Conservation (phyloP, 148 eudicot species). For the Chenopodium suecicum region DNA sequence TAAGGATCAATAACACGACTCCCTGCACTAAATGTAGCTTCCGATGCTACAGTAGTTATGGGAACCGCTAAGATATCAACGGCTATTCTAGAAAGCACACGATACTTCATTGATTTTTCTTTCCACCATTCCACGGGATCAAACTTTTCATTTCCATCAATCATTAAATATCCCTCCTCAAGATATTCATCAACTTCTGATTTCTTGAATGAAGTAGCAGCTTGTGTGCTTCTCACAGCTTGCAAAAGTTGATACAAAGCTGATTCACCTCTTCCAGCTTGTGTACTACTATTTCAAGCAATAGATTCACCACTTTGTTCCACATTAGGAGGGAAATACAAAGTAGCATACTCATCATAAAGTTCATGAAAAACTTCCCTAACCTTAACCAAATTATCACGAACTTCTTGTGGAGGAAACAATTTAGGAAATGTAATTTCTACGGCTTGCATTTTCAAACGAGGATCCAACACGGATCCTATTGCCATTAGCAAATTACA, state of each 20-base stretch:
- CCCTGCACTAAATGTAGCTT: constrained; percentile 14
- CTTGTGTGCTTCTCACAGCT: no score
- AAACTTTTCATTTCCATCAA: background rate
- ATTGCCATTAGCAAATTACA: no score
- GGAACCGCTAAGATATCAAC: constrained; percentile 8
- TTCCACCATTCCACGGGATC: background rate
- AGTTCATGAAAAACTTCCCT: no score
- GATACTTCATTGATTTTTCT: background rate
- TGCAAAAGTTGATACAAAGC: background rate
- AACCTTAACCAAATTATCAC: no score
- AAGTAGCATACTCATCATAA: background rate
- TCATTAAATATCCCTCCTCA: background rate
- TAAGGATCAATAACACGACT: constrained; percentile 11
- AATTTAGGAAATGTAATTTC: no score
- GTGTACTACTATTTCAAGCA: no score
- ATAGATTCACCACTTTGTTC: background rate
- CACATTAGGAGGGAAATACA: constrained; percentile 2
- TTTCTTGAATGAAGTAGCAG: background rate
- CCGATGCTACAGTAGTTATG: background rate
- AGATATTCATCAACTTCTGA: constrained; percentile 2
- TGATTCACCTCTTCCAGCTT: background rate
- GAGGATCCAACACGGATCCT: no score
- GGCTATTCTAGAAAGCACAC: background rate
- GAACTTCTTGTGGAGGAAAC: no score
- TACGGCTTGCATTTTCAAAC: no score